Base-by-base conservation (phyloP, 2,329 filamentous ascomycete genomes). In the Beauveria pseudobassiana region DNA sequence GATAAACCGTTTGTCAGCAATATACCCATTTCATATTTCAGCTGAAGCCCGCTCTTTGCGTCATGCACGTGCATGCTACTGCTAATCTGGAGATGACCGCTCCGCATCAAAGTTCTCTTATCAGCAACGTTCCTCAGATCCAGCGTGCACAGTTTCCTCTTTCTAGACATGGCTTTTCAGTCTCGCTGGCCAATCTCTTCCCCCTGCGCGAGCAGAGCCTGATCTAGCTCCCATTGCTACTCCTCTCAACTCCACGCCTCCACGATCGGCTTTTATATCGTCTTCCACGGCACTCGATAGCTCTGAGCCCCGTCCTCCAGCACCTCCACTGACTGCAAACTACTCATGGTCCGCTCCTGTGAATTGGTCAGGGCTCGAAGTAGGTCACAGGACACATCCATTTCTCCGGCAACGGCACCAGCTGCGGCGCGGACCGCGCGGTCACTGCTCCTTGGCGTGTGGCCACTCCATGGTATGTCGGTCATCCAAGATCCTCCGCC, bases 1-100 rank as follows among this genome's bases (percentile, higher is more conserved):
- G 71, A 58, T 69, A 63, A 46, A 45, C 8, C 12, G 6, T 16
- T 49, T 46, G 20, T 43, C 42, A 20, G 18, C 42, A 30, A 42
- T 55, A 55, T 55, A 56, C 26, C 42, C 53, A 56, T 43, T 30
- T 46, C 34, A 43, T 20, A 9, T 43, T 46, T 38, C 1, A 16
- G 12, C 34, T 2, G 18, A 30, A 30, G 12, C 24, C 9, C 6
- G 12, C 24, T 24, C 16, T 18, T 24, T 14, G 24, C 46, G 24
- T 10, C 20, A 14, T 7, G 24, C 46, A 24, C 24, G 46, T 26
- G 14, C 18, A 18, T 16, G n/a, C n/a, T 43, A 14, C 34, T 38
- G 34, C 5, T 38, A 38, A 38, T 38, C 34, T 38, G 5, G 34
- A 38, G 34, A 38, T 38, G 34, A 14, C 12, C 12, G 4, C 14